Evolutionary conservation across 176 grass and related monocot genomes (phyloP).

Genomic region (Triticum timopheevii): DNA sequence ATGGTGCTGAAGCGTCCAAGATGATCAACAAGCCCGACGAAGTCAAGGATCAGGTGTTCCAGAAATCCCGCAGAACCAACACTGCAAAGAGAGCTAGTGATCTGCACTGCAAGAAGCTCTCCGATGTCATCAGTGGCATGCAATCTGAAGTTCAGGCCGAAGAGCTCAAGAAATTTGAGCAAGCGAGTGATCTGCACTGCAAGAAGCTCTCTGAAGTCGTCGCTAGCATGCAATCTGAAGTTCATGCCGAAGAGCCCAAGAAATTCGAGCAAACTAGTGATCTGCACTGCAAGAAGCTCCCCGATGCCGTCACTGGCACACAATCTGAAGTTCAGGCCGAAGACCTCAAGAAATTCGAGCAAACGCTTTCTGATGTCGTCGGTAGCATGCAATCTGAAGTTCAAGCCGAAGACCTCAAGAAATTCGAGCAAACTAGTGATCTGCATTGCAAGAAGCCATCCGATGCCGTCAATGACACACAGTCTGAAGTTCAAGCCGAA

Average conservation of each 20-base stretch:
- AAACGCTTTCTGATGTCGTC: neutral
- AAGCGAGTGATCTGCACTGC: neutral
- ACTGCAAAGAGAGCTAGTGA: neutral
- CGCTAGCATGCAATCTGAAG: neutral
- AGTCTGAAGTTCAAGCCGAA: conserved; percentile 3
- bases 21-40: neutral
- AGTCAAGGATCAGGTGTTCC: neutral
- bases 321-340: neutral
- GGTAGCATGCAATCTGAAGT: neutral
- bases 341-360: neutral
- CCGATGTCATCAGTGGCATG: neutral
- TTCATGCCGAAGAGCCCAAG: neutral
- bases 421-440: neutral
- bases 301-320: neutral
- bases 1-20: neutral
- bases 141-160: conserved; percentile 4
- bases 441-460: neutral
- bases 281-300: too few species aligned
- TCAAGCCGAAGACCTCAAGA: neutral
- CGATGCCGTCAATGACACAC: neutral
- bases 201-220: neutral
- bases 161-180: neutral
- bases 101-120: neutral
- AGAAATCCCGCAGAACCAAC: conserved; percentile 18
- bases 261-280: neutral